These are phyloP conservation scores for Hortiboletus rubellus DNA, from an alignment of 1,284 basidiomycete genomes.

Conservation along the genomic window DNA sequence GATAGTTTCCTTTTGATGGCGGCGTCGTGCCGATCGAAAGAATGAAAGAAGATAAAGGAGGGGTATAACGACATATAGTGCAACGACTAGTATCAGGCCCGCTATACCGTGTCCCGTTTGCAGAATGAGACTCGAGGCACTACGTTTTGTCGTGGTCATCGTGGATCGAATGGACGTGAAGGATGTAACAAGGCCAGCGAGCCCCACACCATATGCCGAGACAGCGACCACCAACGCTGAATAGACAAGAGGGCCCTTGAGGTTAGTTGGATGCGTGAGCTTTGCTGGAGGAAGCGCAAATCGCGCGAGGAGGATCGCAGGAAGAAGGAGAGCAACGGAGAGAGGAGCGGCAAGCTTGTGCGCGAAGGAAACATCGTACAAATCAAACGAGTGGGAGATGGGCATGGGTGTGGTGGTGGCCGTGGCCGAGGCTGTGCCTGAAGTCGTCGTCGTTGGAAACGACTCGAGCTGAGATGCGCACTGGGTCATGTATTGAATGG, in stretches of 20 bases:
- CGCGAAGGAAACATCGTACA: slow-evolving; percentile 52
- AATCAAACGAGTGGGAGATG: slow-evolving; percentile 17
- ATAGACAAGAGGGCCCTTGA: slow-evolving; percentile 36
- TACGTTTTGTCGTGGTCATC: slow-evolving; percentile 34
- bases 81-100: slow-evolving; percentile 60
- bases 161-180: slow-evolving; percentile 54
- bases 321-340: slow-evolving; percentile 60
- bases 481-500: slow-evolving; percentile 53
- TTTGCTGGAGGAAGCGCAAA: slow-evolving; percentile 46
- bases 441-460: slow-evolving; percentile 25
- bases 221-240: slow-evolving; percentile 43
- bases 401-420: slow-evolving; percentile 30
- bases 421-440: slow-evolving; percentile 23
- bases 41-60: slow-evolving; percentile 40
- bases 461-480: slow-evolving; percentile 51
- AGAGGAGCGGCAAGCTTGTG: slow-evolving; percentile 69
- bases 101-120: slow-evolving; percentile 61
- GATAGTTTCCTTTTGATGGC: slow-evolving; percentile 18
- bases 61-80: slow-evolving; percentile 58
- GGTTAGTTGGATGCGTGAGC: slow-evolving; percentile 21
- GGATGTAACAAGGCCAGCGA: slow-evolving; percentile 59
- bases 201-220: slow-evolving; percentile 58
- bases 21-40: slow-evolving; percentile 23
- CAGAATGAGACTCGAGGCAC: slow-evolving; percentile 40
- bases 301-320: slow-evolving; percentile 55